Conservation (phyloP, 2,329 filamentous ascomycete species). For the Hypomyces rosellus region DNA sequence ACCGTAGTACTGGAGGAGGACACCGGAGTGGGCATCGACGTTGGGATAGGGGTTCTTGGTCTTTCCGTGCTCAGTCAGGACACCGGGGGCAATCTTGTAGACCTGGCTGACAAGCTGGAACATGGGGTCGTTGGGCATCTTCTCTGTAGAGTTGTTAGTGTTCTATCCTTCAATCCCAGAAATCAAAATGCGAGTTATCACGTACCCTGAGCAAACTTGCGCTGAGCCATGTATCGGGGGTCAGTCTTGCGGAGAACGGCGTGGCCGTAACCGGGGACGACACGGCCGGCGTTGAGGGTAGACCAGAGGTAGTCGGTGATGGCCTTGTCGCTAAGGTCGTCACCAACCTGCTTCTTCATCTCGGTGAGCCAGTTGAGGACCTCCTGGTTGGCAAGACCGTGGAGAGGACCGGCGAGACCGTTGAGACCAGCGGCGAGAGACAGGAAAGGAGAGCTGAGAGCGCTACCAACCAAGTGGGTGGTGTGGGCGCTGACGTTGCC, state of each 20-base stretch:
- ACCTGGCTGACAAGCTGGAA: slow-evolving; percentile 99
- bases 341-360: slow-evolving; percentile 94
- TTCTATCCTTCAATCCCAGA: neutral
- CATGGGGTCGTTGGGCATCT: slow-evolving; percentile 96
- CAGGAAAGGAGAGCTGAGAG: slow-evolving; percentile 95
- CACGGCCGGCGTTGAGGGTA: slow-evolving; percentile 89
- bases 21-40: slow-evolving; percentile 97
- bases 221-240: slow-evolving; percentile 96
- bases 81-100: slow-evolving; percentile 98
- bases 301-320: slow-evolving; percentile 99
- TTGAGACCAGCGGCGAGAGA: slow-evolving; percentile 95
- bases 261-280: slow-evolving; percentile 97
- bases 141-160: slow-evolving; percentile 43
- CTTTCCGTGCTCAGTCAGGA: slow-evolving; percentile 99
- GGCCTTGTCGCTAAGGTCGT: slow-evolving; percentile 90
- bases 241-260: slow-evolving; percentile 99
- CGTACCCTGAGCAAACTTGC: slow-evolving; percentile 76
- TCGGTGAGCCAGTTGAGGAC: slow-evolving; percentile 98
- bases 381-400: slow-evolving; percentile 99
- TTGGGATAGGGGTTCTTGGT: slow-evolving; percentile 99
- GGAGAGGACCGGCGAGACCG: slow-evolving; percentile 94
- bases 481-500: slow-evolving; percentile 98
- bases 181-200: slow-evolving; percentile 1
- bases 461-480: slow-evolving; percentile 93
- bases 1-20: slow-evolving; percentile 99